These are phyloP conservation scores for Blastocystis sp. DNA, from an alignment of 352 stramenopile species.

Conservation along the genomic window DNA sequence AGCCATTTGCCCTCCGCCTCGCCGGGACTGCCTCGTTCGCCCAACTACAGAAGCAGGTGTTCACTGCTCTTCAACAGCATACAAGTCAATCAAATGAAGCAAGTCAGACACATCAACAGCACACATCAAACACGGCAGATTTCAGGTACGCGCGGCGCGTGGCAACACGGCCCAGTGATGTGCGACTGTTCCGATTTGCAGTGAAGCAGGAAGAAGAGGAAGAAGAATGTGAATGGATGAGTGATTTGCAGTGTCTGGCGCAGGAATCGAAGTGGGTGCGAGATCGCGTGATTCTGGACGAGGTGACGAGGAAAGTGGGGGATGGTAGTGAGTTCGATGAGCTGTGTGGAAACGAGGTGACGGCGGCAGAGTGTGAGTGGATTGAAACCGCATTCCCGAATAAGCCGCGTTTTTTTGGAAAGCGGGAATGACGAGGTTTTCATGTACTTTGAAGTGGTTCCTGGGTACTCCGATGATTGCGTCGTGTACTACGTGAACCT, in stretches of 20 bases:
- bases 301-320: background rate
- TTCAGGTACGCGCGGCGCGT: background rate
- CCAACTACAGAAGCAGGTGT: background rate
- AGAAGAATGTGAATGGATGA: background rate
- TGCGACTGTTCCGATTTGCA: conserved; percentile 53
- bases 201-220: background rate
- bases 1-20: background rate
- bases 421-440: background rate
- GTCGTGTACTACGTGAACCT: conserved; percentile 53
- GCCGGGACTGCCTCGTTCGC: background rate
- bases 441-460: conserved; percentile 49
- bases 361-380: background rate
- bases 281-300: conserved; percentile 1
- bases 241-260: background rate
- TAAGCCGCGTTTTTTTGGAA: background rate
- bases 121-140: background rate
- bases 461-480: background rate
- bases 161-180: background rate
- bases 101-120: background rate
- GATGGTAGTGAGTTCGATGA: background rate
- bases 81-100: no score
- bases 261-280: background rate
- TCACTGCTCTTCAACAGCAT: background rate
- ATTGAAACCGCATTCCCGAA: background rate
- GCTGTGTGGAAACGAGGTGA: conserved; percentile 35